Percentiles rank a stretch among this genome's conserved stretches.
Evolutionary conservation across 306 rosid genomes (phyloP).

Genomic region (Cucumis hystrix): DNA sequence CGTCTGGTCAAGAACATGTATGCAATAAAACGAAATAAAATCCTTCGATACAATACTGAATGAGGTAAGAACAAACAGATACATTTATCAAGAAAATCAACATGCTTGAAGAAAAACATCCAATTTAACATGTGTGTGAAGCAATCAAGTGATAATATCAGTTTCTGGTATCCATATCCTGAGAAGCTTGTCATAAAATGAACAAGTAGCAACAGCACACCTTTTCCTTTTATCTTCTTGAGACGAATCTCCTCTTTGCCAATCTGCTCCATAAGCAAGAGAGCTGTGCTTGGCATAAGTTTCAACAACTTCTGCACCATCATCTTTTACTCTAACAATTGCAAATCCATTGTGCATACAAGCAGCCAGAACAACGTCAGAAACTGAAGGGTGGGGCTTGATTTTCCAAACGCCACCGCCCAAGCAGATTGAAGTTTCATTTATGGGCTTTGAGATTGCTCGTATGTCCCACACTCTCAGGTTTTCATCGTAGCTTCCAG

Average conservation of each 20-base stretch:
- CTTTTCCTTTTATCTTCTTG: slow-evolving; percentile 19
- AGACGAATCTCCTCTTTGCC: slow-evolving; percentile 45
- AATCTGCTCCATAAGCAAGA: slow-evolving; percentile 88
- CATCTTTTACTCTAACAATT: slow-evolving; percentile 34
- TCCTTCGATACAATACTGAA: not conserved
- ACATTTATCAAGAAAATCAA: not conserved
- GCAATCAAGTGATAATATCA: slow-evolving; percentile 9
- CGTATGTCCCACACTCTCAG: slow-evolving; percentile 79
- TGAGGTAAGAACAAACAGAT: not conserved
- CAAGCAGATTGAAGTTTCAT: slow-evolving; percentile 46
- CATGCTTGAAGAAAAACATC: not conserved
- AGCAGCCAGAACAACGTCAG: slow-evolving; percentile 60
- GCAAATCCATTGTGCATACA: slow-evolving; percentile 96
- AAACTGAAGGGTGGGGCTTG: slow-evolving; percentile 59
- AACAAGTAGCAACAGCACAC: slow-evolving; percentile 69
- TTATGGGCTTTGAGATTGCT: slow-evolving; percentile 56
- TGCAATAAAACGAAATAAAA: too few relatives aligned
- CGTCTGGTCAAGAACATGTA: too few relatives aligned
- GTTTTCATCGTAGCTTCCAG: slow-evolving; percentile 75
- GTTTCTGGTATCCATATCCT: slow-evolving; percentile 52
- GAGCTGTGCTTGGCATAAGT: slow-evolving; percentile 58
- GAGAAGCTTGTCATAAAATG: slow-evolving; percentile 73
- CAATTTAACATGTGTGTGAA: not conserved
- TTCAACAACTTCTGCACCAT: slow-evolving; percentile 46
- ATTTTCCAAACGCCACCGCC: slow-evolving; percentile 96